Evolutionary conservation across 305 asterid genomes (phyloP), one percentile per base, ranked within the genome.

Genomic region (Salvia sclarea): DNA sequence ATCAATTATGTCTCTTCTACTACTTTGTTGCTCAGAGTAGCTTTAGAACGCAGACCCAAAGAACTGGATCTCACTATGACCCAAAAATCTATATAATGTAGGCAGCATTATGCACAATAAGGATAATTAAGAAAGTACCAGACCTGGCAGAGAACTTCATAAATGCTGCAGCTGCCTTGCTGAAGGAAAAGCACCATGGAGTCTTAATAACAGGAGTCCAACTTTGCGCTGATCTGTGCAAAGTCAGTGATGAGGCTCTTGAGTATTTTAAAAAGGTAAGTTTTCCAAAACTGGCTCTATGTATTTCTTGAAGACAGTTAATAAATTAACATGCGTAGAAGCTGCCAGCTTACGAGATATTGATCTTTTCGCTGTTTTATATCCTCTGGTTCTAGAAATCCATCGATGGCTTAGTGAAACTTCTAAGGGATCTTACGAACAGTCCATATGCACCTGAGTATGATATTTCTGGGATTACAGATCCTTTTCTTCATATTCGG

Each of bases 131-230:
- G 86, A 95, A 95, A 88, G 99, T 89, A 47, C 99, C 99, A 0
- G 99, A 95, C 85, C 85, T 91, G 77, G 98, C 91, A 67, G 99
- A 95, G 74, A 91, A 85, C 82, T 95, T 91, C 73, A 83, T 89
- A 70, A 86, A 85, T 66, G 64, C 97, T 47, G 89, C 97, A 31
- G 96, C 91, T 66, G 74, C 92, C 45, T 82, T 95, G 72, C 79
- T 95, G 75, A 92, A 88, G 82, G 99, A 95, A 80, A 95, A 95
- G 81, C 99, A 95, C 78, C 99, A 95, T 70, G 99, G 98, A 49
- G 99, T 95, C 63, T 82, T 95, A 67, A 66, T 91, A 79, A 95
- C 98, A 31, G 98, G 98, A 74, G 80, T 95, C 71, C 99, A 88
- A 84, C 98, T 95, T 62, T 95, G 98, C 82, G 70, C 81, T 55